These are phyloP conservation scores for Conoideocrella luteorostrata DNA, from an alignment of 2,329 filamentous ascomycete genomes.

Conservation along the genomic window DNA sequence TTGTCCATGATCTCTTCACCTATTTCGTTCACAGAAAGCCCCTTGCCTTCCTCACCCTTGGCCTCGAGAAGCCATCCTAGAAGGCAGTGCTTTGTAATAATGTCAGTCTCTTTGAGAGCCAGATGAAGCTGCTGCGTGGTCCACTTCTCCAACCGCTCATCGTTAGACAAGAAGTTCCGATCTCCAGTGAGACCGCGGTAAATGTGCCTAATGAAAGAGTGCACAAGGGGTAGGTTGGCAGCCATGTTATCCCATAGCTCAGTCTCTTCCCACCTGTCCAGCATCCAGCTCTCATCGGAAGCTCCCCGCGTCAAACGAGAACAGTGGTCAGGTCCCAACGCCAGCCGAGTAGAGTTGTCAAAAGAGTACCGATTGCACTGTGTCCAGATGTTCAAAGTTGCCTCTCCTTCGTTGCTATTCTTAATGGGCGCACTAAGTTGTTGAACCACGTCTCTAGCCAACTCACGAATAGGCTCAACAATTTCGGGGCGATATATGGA, in stretches of 20 bases:
- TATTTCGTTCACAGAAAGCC: not conserved
- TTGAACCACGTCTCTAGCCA: not conserved
- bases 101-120: not conserved
- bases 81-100: not conserved
- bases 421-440: no score
- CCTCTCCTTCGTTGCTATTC: no score
- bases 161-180: not conserved
- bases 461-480: not conserved
- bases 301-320: not conserved
- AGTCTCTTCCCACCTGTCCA: not conserved
- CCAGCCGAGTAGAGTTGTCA: not conserved
- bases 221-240: not conserved
- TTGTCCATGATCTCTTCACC: not conserved
- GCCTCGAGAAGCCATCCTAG: not conserved
- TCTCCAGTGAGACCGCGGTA: not conserved
- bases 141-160: not conserved
- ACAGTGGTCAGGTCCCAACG: not conserved
- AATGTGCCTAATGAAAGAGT: no score
- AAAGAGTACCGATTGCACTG: not conserved
- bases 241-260: not conserved
- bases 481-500: not conserved
- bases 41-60: not conserved
- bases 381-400: not conserved
- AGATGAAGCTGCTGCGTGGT: not conserved
- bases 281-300: not conserved